Base-by-base conservation (phyloP, 176 grass and related monocot species). In the Carex myosuroides region DNA sequence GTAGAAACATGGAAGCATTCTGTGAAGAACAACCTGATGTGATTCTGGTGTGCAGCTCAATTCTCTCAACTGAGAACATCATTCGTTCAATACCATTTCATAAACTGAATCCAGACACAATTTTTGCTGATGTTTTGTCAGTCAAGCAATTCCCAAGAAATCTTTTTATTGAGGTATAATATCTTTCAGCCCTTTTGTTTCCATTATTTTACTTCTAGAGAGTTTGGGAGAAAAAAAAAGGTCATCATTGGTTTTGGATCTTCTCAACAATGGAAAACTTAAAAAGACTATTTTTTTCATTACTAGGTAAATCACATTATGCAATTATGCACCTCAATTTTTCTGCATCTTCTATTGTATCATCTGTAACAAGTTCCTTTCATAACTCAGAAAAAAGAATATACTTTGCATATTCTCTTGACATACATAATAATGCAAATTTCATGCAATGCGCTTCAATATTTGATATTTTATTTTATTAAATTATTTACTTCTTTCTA, bases 141-240 rank as follows among this genome's bases (percentile, higher is more conserved):
- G 90, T 94, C 64, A 94, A 94, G 86, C 69, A 90, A 79, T 94
- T 92, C 69, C 92, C 90, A 20, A 87, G 90, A 50, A 92, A 92
- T 73, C 92, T 94, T 3, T 85, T 94, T 26, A 86, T 94, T 67
- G 81, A 94, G 92, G 92, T 94, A 82, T n/a, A 18, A 73, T 26
- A 18, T 39, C 24, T 26, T 58, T 53, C 14, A 37, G 42, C 30
- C 26, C 3, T 17, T 26, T 29, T 30, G 2, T 5, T 21, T 67
- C 4, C 29, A 30, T 54, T 54, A 39, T 56, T 78, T 10, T 48
- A 5, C 37, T 52, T 54, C 8, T 77, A 42, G 13, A 46, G 6
- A 21, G 9, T 1, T 42, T 44, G 22, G 20, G 0, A 14, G 18
- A 6, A 1, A 39, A 66, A 13, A 78, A 52, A 10, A n/a, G 16